Base-by-base conservation (phyloP, 768 basidiomycete genomes). In the Leccinellum albellum region DNA sequence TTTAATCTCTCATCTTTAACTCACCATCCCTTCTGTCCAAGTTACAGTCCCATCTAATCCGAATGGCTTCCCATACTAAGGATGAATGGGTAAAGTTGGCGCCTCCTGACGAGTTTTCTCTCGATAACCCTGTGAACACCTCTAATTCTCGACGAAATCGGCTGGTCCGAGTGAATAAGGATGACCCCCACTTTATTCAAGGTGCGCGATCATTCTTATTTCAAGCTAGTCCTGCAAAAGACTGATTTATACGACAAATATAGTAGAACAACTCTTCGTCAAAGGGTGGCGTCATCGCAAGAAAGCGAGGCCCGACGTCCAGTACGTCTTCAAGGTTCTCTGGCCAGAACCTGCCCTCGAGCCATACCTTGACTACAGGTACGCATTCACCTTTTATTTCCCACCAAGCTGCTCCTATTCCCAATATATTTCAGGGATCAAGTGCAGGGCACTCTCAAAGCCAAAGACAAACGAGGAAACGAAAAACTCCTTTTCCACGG, bases 401-500 rank as follows among this genome's bases (percentile, higher is more conserved):
- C 50, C 55, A 54, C 58, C 59, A 26, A 55, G 50, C 58, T 63
- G 46, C 17, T 20, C 59, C 54, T 57, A 47, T 53, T 15, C 23
- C 35, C 56, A n/a, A 55, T 26, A 21, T 50, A 14, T 37, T 57
- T 3, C 51, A 74, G 70, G 49, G 57, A 61, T 32, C 57, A 42
- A 54, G 72, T 74, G 50, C 65, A 74, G 63, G 37, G 42, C 52
- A 47, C 57, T 45, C 13, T 74, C 50, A 63, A 53, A 56, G 64
- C 63, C 32, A 67, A 57, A 48, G 67, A 70, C 35, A 67, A 67
- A 46, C 61, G 64, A 51, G 78, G 76, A 37, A 82, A 82, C 59
- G 86, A 87, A 67, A 79, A 78, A 59, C 70, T 86, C 2, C 76
- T 86, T 26, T 88, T 87, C 63, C 86, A 88, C 67, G 86, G 86